A percentile compares a stretch with the other conserved stretches of the same genome.
These are phyloP conservation scores for Exidia glandulosa DNA, from an alignment of 768 basidiomycete genomes.

Conservation along the genomic window DNA sequence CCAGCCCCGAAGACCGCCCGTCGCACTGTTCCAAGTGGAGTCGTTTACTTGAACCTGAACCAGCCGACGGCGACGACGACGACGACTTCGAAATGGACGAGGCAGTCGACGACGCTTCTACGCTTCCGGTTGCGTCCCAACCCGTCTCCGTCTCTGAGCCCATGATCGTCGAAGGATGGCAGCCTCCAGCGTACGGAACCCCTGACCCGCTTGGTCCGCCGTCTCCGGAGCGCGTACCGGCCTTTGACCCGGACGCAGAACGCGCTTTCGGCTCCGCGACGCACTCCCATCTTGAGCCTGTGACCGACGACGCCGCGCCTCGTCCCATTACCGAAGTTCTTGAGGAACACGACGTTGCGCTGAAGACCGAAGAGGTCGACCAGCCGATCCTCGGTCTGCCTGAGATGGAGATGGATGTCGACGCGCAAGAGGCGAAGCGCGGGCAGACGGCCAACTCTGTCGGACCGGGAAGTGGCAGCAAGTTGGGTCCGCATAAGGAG, in stretches of 20 bases:
- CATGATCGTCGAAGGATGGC: background rate
- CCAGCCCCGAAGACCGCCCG: slow-evolving; percentile 53
- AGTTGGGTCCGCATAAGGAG: slow-evolving; percentile 1
- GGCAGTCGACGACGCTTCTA: background rate
- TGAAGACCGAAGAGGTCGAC: background rate
- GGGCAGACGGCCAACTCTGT: background rate
- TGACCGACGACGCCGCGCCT: background rate
- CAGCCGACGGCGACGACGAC: slow-evolving; percentile 19
- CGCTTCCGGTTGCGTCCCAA: background rate
- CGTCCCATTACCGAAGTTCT: background rate
- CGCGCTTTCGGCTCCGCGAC: background rate
- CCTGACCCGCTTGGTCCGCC: background rate
- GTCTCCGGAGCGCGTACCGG: background rate
- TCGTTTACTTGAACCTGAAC: slow-evolving; percentile 44
- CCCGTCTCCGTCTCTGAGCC: background rate
- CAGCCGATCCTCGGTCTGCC: background rate
- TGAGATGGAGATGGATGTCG: background rate
- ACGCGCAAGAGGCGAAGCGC: background rate
- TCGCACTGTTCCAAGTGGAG: slow-evolving; percentile 33
- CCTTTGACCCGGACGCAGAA: background rate
- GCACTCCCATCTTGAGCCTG: background rate
- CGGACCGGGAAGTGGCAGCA: slow-evolving; percentile 2
- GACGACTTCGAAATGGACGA: slow-evolving; percentile 26
- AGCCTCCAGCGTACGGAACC: background rate
- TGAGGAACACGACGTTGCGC: background rate